Conservation (phyloP, 2,329 filamentous ascomycete species). For the Botryosphaeria dothidea region DNA sequence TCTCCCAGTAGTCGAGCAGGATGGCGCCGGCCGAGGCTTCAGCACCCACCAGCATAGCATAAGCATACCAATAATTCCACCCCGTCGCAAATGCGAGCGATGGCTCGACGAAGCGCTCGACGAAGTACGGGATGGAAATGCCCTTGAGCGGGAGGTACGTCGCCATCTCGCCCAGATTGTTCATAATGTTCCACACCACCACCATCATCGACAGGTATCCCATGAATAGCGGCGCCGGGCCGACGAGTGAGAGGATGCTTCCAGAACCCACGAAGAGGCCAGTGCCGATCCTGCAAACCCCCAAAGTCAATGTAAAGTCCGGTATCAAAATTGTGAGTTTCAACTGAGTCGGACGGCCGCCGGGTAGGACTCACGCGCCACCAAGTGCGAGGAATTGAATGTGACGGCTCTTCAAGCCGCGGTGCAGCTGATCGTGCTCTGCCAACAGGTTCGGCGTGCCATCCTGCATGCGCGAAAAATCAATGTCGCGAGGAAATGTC, state of each 20-base stretch:
- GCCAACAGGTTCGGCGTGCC: background rate
- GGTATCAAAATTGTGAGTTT: background rate
- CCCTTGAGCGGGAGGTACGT: constrained; percentile 52
- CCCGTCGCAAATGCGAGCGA: constrained; percentile 5
- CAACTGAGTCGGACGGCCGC: no score
- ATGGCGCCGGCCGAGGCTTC: constrained; percentile 40
- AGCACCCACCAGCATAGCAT: constrained; percentile 28
- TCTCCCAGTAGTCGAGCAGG: constrained; percentile 46
- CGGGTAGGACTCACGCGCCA: background rate
- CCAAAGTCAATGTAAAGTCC: background rate
- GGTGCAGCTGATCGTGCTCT: constrained; percentile 29
- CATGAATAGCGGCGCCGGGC: constrained; percentile 24
- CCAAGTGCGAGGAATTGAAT: constrained; percentile 33
- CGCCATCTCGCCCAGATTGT: constrained; percentile 27
- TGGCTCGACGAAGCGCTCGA: constrained; percentile 57
- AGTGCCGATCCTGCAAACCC: background rate
- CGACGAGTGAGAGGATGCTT: constrained; percentile 20
- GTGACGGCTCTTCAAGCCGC: constrained; percentile 39
- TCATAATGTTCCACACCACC: constrained; percentile 28
- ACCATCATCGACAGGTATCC: constrained; percentile 19
- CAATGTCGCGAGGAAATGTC: background rate
- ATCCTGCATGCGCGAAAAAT: background rate
- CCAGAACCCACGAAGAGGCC: constrained; percentile 10
- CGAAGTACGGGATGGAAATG: constrained; percentile 76
- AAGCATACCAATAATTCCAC: constrained; percentile 1